These are phyloP conservation scores for Aegilops bicornis DNA, from an alignment of 176 grass and related monocot species.

Conservation along the genomic window DNA sequence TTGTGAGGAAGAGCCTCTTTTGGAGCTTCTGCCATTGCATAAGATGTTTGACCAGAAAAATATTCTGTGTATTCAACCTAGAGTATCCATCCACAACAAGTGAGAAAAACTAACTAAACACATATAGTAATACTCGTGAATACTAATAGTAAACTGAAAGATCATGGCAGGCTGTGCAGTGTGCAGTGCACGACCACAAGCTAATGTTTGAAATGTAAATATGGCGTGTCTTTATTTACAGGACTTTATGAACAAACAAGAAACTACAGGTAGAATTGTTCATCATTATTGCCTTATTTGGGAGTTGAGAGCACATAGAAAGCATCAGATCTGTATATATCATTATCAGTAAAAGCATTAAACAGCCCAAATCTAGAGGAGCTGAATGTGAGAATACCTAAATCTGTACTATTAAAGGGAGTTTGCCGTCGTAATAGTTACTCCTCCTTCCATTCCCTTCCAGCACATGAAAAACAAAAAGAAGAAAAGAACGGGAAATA, in stretches of 20 bases:
- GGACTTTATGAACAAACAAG: neutral
- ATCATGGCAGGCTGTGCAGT: neutral
- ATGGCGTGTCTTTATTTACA: neutral
- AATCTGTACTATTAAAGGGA: no score
- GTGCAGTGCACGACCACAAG: neutral
- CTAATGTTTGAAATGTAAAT: neutral
- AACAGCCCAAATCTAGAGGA: neutral
- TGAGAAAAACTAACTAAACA: conserved; percentile 23
- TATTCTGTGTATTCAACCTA: conserved; percentile 96
- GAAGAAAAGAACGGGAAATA: no score
- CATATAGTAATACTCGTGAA: neutral
- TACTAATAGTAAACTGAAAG: neutral
- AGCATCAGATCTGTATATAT: neutral
- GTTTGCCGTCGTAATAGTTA: no score
- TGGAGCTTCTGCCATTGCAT: conserved; percentile 79
- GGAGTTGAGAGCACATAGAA: neutral
- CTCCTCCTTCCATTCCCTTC: no score
- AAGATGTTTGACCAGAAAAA: conserved; percentile 91
- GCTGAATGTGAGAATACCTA: neutral
- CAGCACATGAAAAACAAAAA: no score
- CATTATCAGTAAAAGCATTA: neutral
- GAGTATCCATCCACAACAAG: conserved; percentile 27
- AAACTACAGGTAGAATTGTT: neutral
- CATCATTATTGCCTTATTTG: neutral
- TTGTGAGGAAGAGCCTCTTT: conserved; percentile 85